Evolutionary conservation across 352 stramenopile genomes (phyloP), one percentile per base, ranked within the genome.

Genomic region (Phytophthora tubulina): DNA sequence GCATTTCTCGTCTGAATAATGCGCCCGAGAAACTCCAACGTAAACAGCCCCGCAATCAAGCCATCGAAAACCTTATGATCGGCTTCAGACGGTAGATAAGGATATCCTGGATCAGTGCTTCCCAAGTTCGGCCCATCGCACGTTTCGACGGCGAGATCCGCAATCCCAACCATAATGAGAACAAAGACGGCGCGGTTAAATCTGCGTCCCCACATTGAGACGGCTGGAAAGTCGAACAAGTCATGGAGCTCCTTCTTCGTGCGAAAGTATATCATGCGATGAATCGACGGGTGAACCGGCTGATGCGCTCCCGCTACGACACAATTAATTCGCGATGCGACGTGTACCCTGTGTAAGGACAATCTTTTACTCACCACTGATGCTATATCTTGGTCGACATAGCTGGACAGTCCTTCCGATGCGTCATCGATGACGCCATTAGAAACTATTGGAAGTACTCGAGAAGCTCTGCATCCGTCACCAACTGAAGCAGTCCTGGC

Each of bases 81-180:
- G 0, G 31, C 30, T 39, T 84, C 66, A 3, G 58, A 59, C 4
- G 81, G 85, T 11, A 95, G 53, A 45, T 81, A 84, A 15, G 85
- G 82, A 54, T 86, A 95, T 6, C 66, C 80, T 6, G 88, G 88
- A n/a, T 86, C 73, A 2, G 84, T 80, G 6, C 80, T 84, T 13
- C 60, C 70, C 39, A 78, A 63, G 57, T 91, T 89, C 10, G 76
- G 72, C 0, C 88, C 88, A 48, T 93, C 85, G 33, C 82, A 92
- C 6, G 85, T 93, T 65, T 90, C 70, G 6, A 87, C 71, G 8
- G 84, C 81, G n/a, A 93, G 71, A 11, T 76, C 49, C 2, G 44
- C 56, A 44, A 84, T 82, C 41, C 82, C 87, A 13, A 89, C 4
- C 13, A 91, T 54, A 51, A 93, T 91, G 39, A 79, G 70, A 33